Evolutionary conservation across 108 stramenopile genomes (phyloP), one percentile per base, ranked within the genome.

Genomic region (Skeletonema menzelii): DNA sequence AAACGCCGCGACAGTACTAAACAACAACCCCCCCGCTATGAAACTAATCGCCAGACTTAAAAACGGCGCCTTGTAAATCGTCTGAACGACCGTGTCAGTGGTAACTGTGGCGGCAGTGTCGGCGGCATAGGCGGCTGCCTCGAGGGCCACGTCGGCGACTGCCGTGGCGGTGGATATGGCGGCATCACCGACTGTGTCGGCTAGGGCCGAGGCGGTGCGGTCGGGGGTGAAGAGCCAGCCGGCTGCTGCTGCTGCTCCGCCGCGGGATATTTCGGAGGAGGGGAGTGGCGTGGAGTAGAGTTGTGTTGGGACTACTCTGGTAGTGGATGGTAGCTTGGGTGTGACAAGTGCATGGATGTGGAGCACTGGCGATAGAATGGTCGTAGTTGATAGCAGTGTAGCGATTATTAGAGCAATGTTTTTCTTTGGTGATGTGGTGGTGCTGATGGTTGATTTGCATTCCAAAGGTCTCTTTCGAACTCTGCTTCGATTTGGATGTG

Each of bases 1-100:
- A 10, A 64, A 61, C 22, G 86, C 83, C 30, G 84, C 70, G 10
- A 82, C 78, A 0, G 86, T 85, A 61, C 84, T 80, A 73, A 85
- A 87, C 42, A 87, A 87, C 27, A 87, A 70, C 4, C 86, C 86
- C 10, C 86, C 86, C 14, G 73, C 40, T 8, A 76, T 57, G 65
- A 87, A 87, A 40, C 70, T 72, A 10, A 79, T 44, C 0, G 71
- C 70, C 55, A 79, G 57, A 57, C 78, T 79, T 26, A 79, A 4
- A 38, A 79, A 67, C 2, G 78, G 78, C 19, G 78, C 78, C 61
- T 71, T 72, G 70, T 79, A 72, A 10, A 79, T 67, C 0, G 71
- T 79, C 24, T 60, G 64, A 2, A 65, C 64, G 46, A 75, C 64
- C 6, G 76, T 70, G 15, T 70, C 62, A 12, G 63, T 56, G 30